Evolutionary conservation across 148 eudicot genomes (phyloP).

Genomic region (Oxyria digyna): DNA sequence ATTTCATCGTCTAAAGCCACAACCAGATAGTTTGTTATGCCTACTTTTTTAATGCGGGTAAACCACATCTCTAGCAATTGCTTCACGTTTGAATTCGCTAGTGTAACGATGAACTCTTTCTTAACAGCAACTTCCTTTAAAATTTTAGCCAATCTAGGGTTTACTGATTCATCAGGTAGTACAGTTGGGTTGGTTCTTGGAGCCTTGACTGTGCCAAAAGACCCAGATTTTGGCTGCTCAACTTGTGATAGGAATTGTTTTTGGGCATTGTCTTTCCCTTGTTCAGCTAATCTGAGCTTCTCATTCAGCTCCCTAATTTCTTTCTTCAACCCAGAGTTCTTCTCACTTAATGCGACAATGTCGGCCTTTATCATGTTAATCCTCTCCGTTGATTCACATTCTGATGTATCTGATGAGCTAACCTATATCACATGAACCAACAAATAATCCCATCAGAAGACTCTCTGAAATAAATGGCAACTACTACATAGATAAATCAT

Average conservation of each 20-base stretch:
- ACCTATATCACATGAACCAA: no score
- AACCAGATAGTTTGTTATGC: constrained; percentile 63
- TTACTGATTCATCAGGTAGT: constrained; percentile 60
- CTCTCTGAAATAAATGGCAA: not conserved
- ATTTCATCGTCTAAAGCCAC: constrained; percentile 71
- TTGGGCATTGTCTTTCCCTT: constrained; percentile 40
- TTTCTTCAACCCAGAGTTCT: constrained; percentile 53
- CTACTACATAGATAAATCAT: not conserved
- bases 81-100: constrained; percentile 74
- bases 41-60: constrained; percentile 49
- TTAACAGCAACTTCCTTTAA: constrained; percentile 41
- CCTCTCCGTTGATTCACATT: constrained; percentile 48
- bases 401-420: no score
- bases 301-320: constrained; percentile 52
- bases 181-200: constrained; percentile 74
- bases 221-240: constrained; percentile 69
- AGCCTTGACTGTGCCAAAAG: constrained; percentile 83
- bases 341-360: constrained; percentile 30
- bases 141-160: constrained; percentile 66
- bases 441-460: no score
- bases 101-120: constrained; percentile 68
- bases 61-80: constrained; percentile 60
- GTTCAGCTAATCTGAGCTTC: constrained; percentile 51
- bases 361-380: constrained; percentile 48
- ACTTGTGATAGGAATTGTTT: constrained; percentile 42